Evolutionary conservation across 2,329 filamentous ascomycete species (phyloP), one percentile per base, ranked within the genome.

Genomic region (Fusarium heterosporum): DNA sequence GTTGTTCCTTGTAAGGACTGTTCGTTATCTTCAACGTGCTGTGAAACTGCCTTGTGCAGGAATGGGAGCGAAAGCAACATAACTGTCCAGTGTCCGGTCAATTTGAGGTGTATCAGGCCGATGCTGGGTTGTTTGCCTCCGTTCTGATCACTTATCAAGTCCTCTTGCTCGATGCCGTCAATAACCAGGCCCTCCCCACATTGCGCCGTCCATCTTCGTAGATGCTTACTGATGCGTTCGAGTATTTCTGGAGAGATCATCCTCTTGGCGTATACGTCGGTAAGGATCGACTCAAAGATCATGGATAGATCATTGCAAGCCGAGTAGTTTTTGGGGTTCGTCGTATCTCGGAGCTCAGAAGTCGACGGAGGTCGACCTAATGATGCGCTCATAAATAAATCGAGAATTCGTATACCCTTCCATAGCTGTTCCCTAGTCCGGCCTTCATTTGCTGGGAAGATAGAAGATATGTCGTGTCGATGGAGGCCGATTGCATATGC

Each of bases 31-130:
- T 72, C 67, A 8, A 73, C 66, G 4, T 73, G 69, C 2, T 68
- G 58, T 26, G 67, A 70, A 6, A 73, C 71, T 5, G 68, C 66
- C 11, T 78, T 74, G 36, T 78, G 70, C 0, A 80, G 70, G 17
- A 78, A 79, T 0, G 78, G 78, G 7, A 77, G 72, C 0, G 78
- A 77, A 0, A 79, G 42, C 1, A 80, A 66, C 66, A 80, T 79
- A 14, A 80, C 75, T 0, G 76, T 75, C 76, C 76, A 79, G 52
- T 80, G 79, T 2, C 78, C 78, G 0, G 76, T 77, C 22, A 76
- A 66, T 32, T 78, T 79, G 10, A 80, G 61, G 22, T 80, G 72
- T 3, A 73, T 53, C 5, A 73, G 52, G 1, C 71, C 71, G 28
- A 72, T 66, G 1, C 73, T 73, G 1, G 67, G 72, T 11, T 72